Evolutionary conservation across 768 basidiomycete species (phyloP), one percentile per base, ranked within the genome.

Genomic region (Tulasnella sp.): DNA sequence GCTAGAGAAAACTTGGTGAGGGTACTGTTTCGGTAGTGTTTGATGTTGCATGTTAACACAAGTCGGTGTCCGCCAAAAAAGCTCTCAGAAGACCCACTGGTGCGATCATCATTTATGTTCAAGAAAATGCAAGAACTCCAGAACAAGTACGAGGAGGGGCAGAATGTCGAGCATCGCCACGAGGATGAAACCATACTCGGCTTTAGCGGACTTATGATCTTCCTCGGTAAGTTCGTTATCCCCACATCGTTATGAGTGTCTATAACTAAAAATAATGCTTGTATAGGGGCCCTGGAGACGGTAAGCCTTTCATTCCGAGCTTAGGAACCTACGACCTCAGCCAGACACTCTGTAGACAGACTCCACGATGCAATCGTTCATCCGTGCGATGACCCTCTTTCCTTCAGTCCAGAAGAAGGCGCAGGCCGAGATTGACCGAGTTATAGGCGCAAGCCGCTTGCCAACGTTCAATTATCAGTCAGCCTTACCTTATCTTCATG

Each of bases 381-480:
- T 81, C 32, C 74, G 82, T 37, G 81, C 80, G 11, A 83, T 84
- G 82, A 69, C 81, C 6, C 79, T 82, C 23, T 81, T 80, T 71
- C 83, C 82, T 0, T 81, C 82, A 32, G 44, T 48, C 16, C 73
- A 87, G 79, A 73, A 79, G 9, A 80, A 81, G 35, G 85, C 84
- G 18, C 85, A 86, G 32, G 82, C 81, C 40, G 87, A 88, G 81
- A 82, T 86, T 29, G 80, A 84, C 23, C 70, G 77, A 7, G 80
- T 83, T 32, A 80, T 86, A 15, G 81, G 82, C 1, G 73, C 77
- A 26, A 79, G 81, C 7, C 77, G 82, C 11, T 83, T 86, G 84
- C 70, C 82, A 0, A 75, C 77, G 6, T 75, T 79, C 32, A 78
- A 39, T 15, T 82, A 83, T 67, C 78, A 79, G n/a, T 57, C 57